Base-by-base conservation (phyloP, 129 eudicot species). In the Lactuca saligna region DNA sequence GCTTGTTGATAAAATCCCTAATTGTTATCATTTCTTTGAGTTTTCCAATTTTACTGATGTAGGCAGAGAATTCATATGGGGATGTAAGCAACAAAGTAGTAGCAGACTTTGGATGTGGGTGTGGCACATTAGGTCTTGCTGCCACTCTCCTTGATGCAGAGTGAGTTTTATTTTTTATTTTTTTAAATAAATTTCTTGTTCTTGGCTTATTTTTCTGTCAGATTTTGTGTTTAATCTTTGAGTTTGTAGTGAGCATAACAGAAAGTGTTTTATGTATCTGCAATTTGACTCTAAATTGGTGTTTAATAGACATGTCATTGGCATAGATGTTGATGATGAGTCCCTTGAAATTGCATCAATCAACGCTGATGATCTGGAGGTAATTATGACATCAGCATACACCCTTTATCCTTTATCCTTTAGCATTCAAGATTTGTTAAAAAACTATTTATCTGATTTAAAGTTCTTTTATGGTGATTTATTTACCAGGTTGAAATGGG, bases 71-170 rank as follows among this genome's bases (percentile, higher is more conserved):
- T 80, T 89, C 99, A 54, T 93, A 76, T 60, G 95, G 83, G 64
- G 88, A 91, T 64, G 75, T 91, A 38, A 63, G 84, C 55, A 37
- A 57, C 65, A 93, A 87, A 76, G 88, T 89, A 16, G 99, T 93
- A 62, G 99, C 97, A 32, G 99, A 93, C 85, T 89, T 93, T 68
- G 99, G 99, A 56, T 93, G 99, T 78, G 99, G 99, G 50, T 93
- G 99, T 62, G 99, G 99, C 61, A 93, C 99, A 38, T 71, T 93
- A 64, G 97, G 99, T 35, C 80, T 93, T 71, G 99, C 95, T 44
- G 99, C 99, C 69, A 82, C 82, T 54, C 96, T 93, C 54, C 80
- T 93, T 54, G 97, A 83, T 74, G 96, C 96, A 50, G 89, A 86
- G 98, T 91, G 56, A 84, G 96, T 48, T 66, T 44, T 20, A 1